phyloP scores from a whole-genome alignment of 2,329 filamentous ascomycete genomes.

The Aspergillus sp. region DNA sequence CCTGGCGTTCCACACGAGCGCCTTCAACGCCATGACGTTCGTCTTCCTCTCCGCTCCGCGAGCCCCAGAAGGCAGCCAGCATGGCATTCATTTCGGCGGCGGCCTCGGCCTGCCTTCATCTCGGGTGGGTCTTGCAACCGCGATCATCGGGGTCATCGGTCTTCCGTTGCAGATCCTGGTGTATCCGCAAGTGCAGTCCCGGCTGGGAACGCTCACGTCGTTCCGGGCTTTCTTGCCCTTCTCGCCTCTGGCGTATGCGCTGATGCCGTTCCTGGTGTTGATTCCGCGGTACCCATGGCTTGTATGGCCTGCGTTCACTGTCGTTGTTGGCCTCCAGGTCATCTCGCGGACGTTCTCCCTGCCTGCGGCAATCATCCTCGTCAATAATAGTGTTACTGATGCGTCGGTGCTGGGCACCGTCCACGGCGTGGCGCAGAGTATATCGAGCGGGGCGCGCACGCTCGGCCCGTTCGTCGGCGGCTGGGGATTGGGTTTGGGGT shows the following conservation, averaged over 20 bases:
- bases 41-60: constrained; percentile 73
- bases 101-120: constrained; percentile 71
- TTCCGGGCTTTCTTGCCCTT: constrained; percentile 67
- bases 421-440: constrained; percentile 58
- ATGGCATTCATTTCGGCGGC: constrained; percentile 61
- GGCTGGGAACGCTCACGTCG: constrained; percentile 65
- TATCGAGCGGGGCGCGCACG: constrained; percentile 53
- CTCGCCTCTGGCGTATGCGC: constrained; percentile 67
- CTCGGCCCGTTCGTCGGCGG: constrained; percentile 56
- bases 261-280: constrained; percentile 69
- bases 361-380: constrained; percentile 56
- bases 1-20: constrained; percentile 70
- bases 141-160: constrained; percentile 72
- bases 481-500: constrained; percentile 53
- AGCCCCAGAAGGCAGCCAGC: constrained; percentile 42
- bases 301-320: constrained; percentile 64
- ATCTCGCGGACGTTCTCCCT: constrained; percentile 68
- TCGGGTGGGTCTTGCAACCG: constrained; percentile 73
- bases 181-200: constrained; percentile 65
- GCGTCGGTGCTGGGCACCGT: constrained; percentile 56
- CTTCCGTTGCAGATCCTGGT: constrained; percentile 68
- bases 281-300: constrained; percentile 55
- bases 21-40: constrained; percentile 74
- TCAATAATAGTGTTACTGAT: constrained; percentile 61
- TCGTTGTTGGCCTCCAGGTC: constrained; percentile 67